Conservation (phyloP, 257 asterid species). For the Gardenia jasminoides region DNA sequence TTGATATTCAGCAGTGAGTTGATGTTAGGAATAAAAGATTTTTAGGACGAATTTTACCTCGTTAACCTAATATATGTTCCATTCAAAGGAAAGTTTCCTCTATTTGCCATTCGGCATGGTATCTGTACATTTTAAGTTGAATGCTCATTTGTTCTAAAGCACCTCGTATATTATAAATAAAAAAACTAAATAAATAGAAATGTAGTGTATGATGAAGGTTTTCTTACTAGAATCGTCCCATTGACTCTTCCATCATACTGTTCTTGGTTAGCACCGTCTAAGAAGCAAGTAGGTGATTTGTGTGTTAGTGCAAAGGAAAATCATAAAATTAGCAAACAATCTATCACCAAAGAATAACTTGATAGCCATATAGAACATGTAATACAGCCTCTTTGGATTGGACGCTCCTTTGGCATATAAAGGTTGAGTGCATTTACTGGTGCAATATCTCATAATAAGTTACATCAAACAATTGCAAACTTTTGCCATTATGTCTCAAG, state of each 20-base stretch:
- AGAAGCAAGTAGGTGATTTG: not conserved
- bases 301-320: not conserved
- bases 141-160: not conserved
- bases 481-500: not conserved
- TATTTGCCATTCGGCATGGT: slow-evolving; percentile 59
- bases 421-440: not conserved
- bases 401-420: not conserved
- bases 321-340: not conserved
- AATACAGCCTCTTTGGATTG: not conserved
- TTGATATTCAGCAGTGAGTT: not conserved
- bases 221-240: slow-evolving; percentile 60
- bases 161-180: not conserved
- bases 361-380: not conserved
- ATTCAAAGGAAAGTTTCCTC: slow-evolving; percentile 65
- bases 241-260: slow-evolving; percentile 13
- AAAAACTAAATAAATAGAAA: not conserved
- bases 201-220: not conserved
- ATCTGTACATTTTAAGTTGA: slow-evolving; percentile 33
- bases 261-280: not conserved
- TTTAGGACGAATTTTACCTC: slow-evolving; percentile 42
- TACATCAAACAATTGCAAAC: not conserved
- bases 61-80: slow-evolving; percentile 79
- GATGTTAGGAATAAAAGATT: not conserved
- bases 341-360: not conserved
- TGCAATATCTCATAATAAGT: too few relatives aligned